phyloP scores from a whole-genome alignment of 352 stramenopile species.

The Phytophthora macrochlamydospora region DNA sequence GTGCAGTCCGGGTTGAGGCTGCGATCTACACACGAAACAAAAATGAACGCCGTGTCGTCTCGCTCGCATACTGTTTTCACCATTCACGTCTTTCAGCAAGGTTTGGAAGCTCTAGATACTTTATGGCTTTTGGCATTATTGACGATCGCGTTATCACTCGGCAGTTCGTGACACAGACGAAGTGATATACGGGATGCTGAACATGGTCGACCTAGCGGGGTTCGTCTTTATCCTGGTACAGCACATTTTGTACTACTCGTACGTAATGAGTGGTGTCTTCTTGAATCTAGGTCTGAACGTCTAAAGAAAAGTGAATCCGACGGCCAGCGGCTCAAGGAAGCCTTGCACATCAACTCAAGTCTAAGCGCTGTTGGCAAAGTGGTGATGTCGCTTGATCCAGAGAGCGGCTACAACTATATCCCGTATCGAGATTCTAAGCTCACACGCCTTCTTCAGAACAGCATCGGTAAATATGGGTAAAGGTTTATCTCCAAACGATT shows the following conservation, averaged over 20 bases:
- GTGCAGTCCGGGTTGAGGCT: slow-evolving; percentile 88
- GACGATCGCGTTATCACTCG: neutral
- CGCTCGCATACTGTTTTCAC: slow-evolving; percentile 89
- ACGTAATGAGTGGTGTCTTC: neutral
- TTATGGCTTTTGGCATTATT: neutral
- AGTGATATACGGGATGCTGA: slow-evolving; percentile 86
- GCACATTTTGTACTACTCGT: too few species aligned
- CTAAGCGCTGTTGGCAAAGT: slow-evolving; percentile 86
- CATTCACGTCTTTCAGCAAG: slow-evolving; percentile 86
- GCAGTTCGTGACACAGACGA: slow-evolving; percentile 69
- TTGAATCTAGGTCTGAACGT: slow-evolving; percentile 60
- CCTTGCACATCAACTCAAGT: slow-evolving; percentile 87
- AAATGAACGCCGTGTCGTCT: slow-evolving; percentile 93
- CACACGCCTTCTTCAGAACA: slow-evolving; percentile 84
- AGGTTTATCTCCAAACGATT: too few species aligned
- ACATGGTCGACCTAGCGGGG: slow-evolving; percentile 85
- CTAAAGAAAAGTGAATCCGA: slow-evolving; percentile 90
- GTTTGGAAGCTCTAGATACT: slow-evolving; percentile 24
- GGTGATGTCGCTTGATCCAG: slow-evolving; percentile 85
- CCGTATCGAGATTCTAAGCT: slow-evolving; percentile 88
- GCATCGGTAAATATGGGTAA: slow-evolving; percentile 53
- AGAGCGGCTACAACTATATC: slow-evolving; percentile 90
- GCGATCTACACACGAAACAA: slow-evolving; percentile 91
- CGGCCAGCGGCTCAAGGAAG: slow-evolving; percentile 83
- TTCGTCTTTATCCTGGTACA: slow-evolving; percentile 5